Evolutionary conservation across 2,329 filamentous ascomycete genomes (phyloP), one percentile per base, ranked within the genome.

Genomic region (Aspergillus latus): DNA sequence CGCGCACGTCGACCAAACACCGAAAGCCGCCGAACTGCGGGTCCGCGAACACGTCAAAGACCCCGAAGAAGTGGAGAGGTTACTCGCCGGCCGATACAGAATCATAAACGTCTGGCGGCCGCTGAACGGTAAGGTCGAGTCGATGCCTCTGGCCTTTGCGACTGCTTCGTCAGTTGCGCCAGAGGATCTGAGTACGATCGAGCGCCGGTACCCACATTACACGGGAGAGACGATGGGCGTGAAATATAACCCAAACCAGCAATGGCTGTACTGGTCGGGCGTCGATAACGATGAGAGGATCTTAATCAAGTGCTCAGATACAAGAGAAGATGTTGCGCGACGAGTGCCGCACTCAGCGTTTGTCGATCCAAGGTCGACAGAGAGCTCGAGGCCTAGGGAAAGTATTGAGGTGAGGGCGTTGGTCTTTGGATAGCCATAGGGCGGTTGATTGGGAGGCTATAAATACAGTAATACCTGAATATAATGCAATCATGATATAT

Each of bases 51-150:
- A 92, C 71, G 78, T 90, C 53, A 75, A 83, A 1, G 75, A 73
- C n/a, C 49, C 72, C 0, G 81, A 82, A 8, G 88, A 92, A 59
- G 88, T 89, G 0, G 85, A 87, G 3, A 67, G 74, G 54, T 77
- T 93, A 0, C 81, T 93, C 9, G 9, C 36, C 1, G 54, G 56
- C 1, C 85, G 91, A 2, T 92, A 90, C 72, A 84, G 91, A 58
- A 90, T 96, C 67, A 84, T 96, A 71, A 96, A 96, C 64, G 87
- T 96, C 47, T 96, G 92, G 92, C 82, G 89, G 0, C 86, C 86
- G 0, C 71, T 87, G 15, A 85, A 84, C 47, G 82, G 80, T 0
- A 78, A 81, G 1, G 81, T 86, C 0, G 80, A 84, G 54, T 76
- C 78, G 0, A 79, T 75, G 26, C 84, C 86, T 1, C 74, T 87